Base-by-base conservation (phyloP, 805 yeast genomes). In the Suhomyces prunicola region DNA sequence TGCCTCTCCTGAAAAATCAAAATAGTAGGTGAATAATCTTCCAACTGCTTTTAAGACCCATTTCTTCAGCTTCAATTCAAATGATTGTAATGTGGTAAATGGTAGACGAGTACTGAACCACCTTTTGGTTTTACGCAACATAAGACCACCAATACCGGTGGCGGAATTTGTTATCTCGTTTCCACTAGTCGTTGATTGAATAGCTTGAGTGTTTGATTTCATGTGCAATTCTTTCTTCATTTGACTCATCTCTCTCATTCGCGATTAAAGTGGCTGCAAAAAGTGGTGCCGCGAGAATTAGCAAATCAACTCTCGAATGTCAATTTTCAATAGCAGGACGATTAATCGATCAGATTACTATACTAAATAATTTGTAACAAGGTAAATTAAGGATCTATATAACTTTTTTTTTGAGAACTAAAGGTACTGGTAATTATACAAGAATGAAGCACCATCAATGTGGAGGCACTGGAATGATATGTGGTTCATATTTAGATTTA, bases 391-490 rank as follows among this genome's bases (percentile, higher is more conserved):
- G 46, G 46, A 42, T 42, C 46, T 42, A 42, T 42, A 17, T 17
- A 42, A 17, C 22, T 41, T 39, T 39, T 39, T 39, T 39, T 24
- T 24, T 17, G 17, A 42, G 46, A 42, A 42, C 19, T 42, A 42
- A 42, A 42, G 24, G 46, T 42, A 42, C 46, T 24, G 7, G 46
- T 23, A 42, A 17, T 17, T 17, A 42, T 42, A 42, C 46, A 42
- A 22, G 31, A 42, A 42, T 22, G 31, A 47, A 39, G 49, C 39
- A 47, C 49, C 49, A 22, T 47, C 49, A 47, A 47, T 44, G 49
- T 36, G 19, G 44, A 24, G 46, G 24, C 26, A 47, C 44, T 41
- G 27, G 36, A 36, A 35, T 47, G 42, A 22, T 22, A 15, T 41
- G 22, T 22, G 44, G 44, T 41, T 41, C 40, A 36, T 36, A 36